Percentiles rank a stretch among this genome's conserved stretches.
These are phyloP conservation scores for Lasiosphaeria miniovina DNA, from an alignment of 495 filamentous ascomycete genomes.

Conservation along the genomic window DNA sequence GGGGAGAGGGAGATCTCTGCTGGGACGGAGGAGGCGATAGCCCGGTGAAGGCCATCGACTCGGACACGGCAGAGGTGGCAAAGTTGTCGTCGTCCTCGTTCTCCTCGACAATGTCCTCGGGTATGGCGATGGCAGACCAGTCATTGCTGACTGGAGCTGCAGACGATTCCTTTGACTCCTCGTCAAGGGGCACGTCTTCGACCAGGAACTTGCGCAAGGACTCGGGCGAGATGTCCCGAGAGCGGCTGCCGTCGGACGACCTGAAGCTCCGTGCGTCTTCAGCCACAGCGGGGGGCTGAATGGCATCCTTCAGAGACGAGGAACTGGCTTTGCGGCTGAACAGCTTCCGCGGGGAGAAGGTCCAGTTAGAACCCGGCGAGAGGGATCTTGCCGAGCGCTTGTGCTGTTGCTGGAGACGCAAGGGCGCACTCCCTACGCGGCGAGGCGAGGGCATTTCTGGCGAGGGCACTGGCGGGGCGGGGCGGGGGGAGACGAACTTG, in stretches of 20 bases:
- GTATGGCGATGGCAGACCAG: constrained; percentile 36
- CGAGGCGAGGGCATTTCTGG: constrained; percentile 40
- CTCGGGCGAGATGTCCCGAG: constrained; percentile 47
- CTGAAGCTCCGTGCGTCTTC: constrained; percentile 31
- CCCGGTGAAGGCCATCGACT: constrained; percentile 39
- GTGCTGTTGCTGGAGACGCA: constrained; percentile 44
- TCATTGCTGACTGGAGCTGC: constrained; percentile 11
- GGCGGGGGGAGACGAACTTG: constrained; percentile 67
- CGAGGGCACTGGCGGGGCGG: constrained; percentile 49
- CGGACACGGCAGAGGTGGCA: constrained; percentile 46
- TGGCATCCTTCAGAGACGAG: constrained; percentile 24
- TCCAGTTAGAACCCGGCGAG: constrained; percentile 47
- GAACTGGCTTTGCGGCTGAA: constrained; percentile 39
- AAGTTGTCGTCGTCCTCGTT: constrained; percentile 56
- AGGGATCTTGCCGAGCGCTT: constrained; percentile 46
- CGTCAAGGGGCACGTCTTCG: constrained; percentile 32
- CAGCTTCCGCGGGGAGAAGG: constrained; percentile 40
- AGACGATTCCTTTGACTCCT: constrained; percentile 3
- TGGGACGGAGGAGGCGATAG: constrained; percentile 49
- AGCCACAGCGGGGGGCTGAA: constrained; percentile 8
- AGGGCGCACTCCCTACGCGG: constrained; percentile 57
- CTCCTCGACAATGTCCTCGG: constrained; percentile 53
- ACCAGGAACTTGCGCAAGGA: constrained; percentile 43
- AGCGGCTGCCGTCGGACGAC: constrained; percentile 38
- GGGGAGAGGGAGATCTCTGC: constrained; percentile 32